Evolutionary conservation across 768 basidiomycete genomes (phyloP).

Genomic region (Amyloporia xantha): DNA sequence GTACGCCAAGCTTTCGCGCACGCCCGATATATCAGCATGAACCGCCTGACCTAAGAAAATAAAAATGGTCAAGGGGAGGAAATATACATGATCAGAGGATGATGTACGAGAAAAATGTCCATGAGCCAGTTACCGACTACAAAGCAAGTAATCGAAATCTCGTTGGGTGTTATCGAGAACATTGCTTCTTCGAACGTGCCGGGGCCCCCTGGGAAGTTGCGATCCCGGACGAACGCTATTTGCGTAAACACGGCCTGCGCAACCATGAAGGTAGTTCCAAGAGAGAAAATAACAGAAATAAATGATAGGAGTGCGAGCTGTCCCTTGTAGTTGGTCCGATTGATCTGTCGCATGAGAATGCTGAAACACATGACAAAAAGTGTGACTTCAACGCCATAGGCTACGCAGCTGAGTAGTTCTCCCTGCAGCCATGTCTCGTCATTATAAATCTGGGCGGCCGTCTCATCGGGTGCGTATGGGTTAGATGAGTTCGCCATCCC

Average conservation of each 20-base stretch:
- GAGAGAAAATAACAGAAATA: neutral
- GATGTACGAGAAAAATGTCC: neutral
- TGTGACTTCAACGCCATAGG: neutral
- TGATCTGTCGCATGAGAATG: neutral
- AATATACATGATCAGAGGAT: neutral
- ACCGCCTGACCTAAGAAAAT: neutral
- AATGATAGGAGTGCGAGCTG: neutral
- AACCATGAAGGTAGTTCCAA: neutral
- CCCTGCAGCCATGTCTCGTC: constrained; percentile 1
- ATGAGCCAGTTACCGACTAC: neutral
- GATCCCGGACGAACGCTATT: neutral
- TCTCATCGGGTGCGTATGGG: neutral
- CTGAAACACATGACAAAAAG: neutral
- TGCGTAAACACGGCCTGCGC: neutral
- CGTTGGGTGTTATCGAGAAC: neutral
- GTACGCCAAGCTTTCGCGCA: neutral
- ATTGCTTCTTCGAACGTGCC: neutral
- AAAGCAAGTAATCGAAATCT: neutral
- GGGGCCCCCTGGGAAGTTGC: neutral
- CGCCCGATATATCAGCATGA: neutral
- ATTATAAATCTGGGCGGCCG: neutral
- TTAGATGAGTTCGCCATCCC: too few species aligned
- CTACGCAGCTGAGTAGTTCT: neutral
- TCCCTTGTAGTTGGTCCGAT: neutral
- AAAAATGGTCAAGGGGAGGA: neutral